Evolutionary conservation across 805 yeast species (phyloP).

Genomic region (Kuraishia piskuri): DNA sequence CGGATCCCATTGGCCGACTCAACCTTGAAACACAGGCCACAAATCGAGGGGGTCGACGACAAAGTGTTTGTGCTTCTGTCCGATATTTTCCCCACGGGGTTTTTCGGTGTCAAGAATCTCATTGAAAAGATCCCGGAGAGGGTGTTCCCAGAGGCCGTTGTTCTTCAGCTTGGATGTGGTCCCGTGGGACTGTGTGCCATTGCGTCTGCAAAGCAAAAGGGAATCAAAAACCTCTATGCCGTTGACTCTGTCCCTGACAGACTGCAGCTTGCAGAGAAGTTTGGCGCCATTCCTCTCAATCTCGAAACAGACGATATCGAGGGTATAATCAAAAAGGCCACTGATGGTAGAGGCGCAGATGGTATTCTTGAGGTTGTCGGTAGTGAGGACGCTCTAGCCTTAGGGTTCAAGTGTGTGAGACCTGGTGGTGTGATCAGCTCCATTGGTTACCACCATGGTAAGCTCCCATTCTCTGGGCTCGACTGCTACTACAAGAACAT

Average conservation of each 20-base stretch:
- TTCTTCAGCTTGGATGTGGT: conserved; percentile 52
- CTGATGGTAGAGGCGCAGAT: conserved; percentile 46
- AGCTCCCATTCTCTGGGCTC: conserved; percentile 45
- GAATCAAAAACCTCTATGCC: conserved; percentile 35
- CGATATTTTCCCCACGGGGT: conserved; percentile 59
- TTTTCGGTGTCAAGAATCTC: conserved; percentile 46
- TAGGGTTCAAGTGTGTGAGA: conserved; percentile 45
- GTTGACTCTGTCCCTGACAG: conserved; percentile 42
- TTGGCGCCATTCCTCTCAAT: conserved; percentile 42
- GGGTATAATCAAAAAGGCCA: conserved; percentile 24
- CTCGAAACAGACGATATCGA: conserved; percentile 32
- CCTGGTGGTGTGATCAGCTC: conserved; percentile 50
- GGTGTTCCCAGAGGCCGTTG: conserved; percentile 25
- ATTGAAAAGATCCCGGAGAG: conserved; percentile 28
- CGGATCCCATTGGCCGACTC: conserved; percentile 49
- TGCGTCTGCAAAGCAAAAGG: conserved; percentile 32
- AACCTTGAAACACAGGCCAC: conserved; percentile 37
- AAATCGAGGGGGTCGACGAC: conserved; percentile 24
- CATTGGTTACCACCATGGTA: conserved; percentile 53
- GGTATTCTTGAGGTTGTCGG: conserved; percentile 57
- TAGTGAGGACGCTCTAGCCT: conserved; percentile 37
- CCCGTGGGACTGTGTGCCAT: conserved; percentile 52
- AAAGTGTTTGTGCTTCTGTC: conserved; percentile 47
- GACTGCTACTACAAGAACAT: conserved; percentile 51
- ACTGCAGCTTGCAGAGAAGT: conserved; percentile 30